These are phyloP conservation scores for Glycine tomentella DNA, from an alignment of 306 rosid genomes.

Conservation along the genomic window DNA sequence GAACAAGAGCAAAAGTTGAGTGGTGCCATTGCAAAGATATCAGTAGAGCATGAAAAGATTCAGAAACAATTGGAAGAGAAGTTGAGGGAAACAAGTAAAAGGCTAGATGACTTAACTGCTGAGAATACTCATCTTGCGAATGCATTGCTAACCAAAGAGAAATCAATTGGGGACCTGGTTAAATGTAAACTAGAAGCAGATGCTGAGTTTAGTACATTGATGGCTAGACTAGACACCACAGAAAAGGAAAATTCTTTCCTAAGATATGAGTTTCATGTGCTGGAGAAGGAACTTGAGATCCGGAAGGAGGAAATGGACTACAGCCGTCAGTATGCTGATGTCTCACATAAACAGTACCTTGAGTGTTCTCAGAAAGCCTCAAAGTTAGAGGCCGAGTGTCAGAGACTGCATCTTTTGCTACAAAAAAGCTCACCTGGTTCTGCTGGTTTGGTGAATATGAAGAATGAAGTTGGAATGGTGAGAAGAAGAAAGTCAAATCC, in stretches of 20 bases:
- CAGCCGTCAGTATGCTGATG: conserved; percentile 65
- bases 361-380: conserved; percentile 62
- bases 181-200: conserved; percentile 61
- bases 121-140: conserved; percentile 62
- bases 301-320: conserved; percentile 73
- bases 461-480: conserved; percentile 52
- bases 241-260: conserved; percentile 83
- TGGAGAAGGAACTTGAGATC: conserved; percentile 79
- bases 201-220: conserved; percentile 67
- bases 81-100: conserved; percentile 55
- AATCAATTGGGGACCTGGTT: conserved; percentile 55
- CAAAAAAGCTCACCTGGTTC: conserved; percentile 59
- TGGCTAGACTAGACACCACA: conserved; percentile 72
- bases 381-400: conserved; percentile 78
- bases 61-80: conserved; percentile 62
- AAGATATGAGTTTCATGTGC: conserved; percentile 80
- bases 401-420: conserved; percentile 60
- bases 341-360: conserved; percentile 59
- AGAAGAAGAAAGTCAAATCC: conserved; percentile 63
- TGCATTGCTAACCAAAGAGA: conserved; percentile 66
- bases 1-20: conserved; percentile 55
- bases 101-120: conserved; percentile 54
- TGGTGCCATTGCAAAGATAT: conserved; percentile 49
- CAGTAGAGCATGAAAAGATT: conserved; percentile 60
- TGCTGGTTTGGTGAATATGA: conserved; percentile 46